These are phyloP conservation scores for Kurtzmaniella cleridarum DNA, from an alignment of 805 yeast genomes.

Conservation along the genomic window DNA sequence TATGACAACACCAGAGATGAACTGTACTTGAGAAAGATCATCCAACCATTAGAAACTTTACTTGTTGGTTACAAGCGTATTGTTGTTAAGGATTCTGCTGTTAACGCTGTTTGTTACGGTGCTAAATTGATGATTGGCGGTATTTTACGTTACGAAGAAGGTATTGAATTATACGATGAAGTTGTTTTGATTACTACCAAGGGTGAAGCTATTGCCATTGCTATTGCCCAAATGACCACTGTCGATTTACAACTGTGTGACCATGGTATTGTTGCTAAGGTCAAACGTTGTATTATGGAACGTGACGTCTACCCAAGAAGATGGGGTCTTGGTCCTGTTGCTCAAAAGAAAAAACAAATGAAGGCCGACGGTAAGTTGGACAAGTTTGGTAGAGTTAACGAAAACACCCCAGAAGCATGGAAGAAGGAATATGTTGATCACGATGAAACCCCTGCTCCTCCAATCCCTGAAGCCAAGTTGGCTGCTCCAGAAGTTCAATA, in stretches of 20 bases:
- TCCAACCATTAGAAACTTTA: conserved; percentile 91
- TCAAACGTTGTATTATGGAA: conserved; percentile 99
- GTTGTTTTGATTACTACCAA: conserved; percentile 97
- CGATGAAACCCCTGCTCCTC: conserved; percentile 53
- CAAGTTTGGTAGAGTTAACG: conserved; percentile 90
- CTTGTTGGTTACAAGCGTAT: conserved; percentile 94
- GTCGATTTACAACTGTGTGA: conserved; percentile 95
- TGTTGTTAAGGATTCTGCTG: conserved; percentile 91
- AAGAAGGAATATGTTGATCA: conserved; percentile 76
- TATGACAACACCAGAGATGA: conserved; percentile 97
- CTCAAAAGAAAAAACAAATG: conserved; percentile 96
- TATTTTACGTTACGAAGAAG: conserved; percentile 93
- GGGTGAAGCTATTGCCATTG: conserved; percentile 99
- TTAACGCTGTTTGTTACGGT: conserved; percentile 97
- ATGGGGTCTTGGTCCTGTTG: conserved; percentile 99
- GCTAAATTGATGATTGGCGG: conserved; percentile 99
- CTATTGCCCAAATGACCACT: conserved; percentile 97
- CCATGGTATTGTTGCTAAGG: conserved; percentile 97
- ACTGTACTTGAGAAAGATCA: conserved; percentile 86
- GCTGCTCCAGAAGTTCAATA: conserved; percentile 40
- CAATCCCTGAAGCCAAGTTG: conserved; percentile 50
- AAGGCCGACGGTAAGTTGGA: conserved; percentile 96
- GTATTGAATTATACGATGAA: conserved; percentile 95
- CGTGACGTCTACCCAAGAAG: conserved; percentile 98
- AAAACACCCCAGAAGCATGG: conserved; percentile 92